Percentiles rank a stretch among this genome's conserved stretches.
Conservation (phyloP, 2,329 filamentous ascomycete species). For the Cladophialophora carrionii region DNA sequence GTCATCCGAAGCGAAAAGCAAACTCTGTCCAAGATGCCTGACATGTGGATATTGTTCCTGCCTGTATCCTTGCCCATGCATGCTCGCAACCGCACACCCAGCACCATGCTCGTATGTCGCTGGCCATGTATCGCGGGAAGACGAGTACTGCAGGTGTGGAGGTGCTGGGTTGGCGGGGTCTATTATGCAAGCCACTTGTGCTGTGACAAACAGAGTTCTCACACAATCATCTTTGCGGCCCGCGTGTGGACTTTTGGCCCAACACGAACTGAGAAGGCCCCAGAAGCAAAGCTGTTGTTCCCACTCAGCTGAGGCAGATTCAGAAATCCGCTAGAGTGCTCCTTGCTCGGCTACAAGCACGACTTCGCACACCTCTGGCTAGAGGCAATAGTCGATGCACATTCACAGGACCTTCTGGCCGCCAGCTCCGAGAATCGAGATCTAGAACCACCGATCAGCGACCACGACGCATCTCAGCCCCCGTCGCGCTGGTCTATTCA, state of each 20-base stretch:
- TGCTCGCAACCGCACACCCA: background rate
- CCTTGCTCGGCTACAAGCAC: background rate
- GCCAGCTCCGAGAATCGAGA: background rate
- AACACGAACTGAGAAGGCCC: background rate
- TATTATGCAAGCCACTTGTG: background rate
- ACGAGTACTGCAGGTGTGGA: background rate
- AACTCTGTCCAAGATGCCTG: background rate
- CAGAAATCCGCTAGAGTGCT: background rate
- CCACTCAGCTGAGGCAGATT: background rate
- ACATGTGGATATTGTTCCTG: background rate
- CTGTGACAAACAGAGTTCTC: background rate
- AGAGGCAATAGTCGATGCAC: too few species aligned
- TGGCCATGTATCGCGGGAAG: background rate
- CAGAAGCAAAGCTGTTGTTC: background rate
- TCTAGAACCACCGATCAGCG: background rate
- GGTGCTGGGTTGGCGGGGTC: background rate
- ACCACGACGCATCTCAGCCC: background rate
- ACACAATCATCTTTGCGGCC: background rate
- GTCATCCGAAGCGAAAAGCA: conserved; percentile 13
- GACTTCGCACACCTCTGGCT: background rate
- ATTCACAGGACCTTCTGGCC: background rate
- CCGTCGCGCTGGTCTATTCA: background rate
- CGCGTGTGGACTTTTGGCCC: background rate
- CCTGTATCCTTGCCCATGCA: background rate
- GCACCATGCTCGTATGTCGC: background rate